Conservation (phyloP, 371 early-diverging fungal species). For the Dichotomocladium elegans region DNA sequence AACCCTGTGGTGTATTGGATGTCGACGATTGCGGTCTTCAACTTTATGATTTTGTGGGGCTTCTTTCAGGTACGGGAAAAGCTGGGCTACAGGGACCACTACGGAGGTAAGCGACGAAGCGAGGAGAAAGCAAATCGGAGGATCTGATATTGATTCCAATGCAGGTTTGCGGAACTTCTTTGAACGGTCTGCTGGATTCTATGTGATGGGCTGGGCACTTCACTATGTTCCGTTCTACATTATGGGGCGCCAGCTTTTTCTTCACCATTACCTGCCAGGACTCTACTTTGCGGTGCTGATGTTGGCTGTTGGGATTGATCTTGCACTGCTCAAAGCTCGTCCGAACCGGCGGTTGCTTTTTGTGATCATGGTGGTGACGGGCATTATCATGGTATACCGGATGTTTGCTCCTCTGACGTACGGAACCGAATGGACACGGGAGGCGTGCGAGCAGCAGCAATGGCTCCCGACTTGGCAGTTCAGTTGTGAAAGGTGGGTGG, state of each 20-base stretch:
- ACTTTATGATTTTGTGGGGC: conserved; percentile 58
- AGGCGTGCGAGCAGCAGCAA: conserved; percentile 40
- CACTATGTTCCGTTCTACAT: conserved; percentile 96
- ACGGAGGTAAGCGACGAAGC: conserved; percentile 43
- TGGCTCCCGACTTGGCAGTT: conserved; percentile 21
- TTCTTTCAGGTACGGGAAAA: conserved; percentile 64
- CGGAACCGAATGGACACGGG: conserved; percentile 66
- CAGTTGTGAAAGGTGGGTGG: conserved; percentile 19
- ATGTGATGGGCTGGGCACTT: conserved; percentile 80
- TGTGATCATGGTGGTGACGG: conserved; percentile 34
- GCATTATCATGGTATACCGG: conserved; percentile 47
- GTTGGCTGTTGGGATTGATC: conserved; percentile 68
- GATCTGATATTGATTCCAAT: not conserved
- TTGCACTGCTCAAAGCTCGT: conserved; percentile 18
- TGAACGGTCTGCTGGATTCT: conserved; percentile 72
- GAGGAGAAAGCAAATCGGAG: not conserved
- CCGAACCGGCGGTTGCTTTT: conserved; percentile 25
- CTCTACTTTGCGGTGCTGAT: conserved; percentile 81
- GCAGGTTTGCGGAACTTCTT: conserved; percentile 33
- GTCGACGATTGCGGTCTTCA: conserved; percentile 59
- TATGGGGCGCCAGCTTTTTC: conserved; percentile 92
- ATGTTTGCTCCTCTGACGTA: conserved; percentile 79
- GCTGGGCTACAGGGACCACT: conserved; percentile 71
- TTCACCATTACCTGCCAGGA: conserved; percentile 97
- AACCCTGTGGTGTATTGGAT: conserved; percentile 94